These are phyloP conservation scores for Fusarium odoratissimum DNA, from an alignment of 2,329 filamentous ascomycete genomes.

Conservation along the genomic window DNA sequence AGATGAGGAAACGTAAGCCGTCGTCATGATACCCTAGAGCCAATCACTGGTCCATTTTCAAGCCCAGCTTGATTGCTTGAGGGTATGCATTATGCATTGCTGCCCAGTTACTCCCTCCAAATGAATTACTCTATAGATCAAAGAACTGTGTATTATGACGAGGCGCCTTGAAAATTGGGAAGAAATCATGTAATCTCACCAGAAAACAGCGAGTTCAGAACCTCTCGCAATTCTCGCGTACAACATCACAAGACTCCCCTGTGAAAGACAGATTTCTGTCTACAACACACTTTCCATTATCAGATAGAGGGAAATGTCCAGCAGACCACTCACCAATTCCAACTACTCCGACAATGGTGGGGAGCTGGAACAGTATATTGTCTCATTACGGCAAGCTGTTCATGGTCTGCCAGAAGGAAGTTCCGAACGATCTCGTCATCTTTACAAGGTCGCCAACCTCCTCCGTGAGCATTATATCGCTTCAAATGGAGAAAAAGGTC, in stretches of 20 bases:
- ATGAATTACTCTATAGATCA: too few species aligned
- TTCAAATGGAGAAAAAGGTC: neutral
- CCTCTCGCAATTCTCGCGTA: fast-evolving
- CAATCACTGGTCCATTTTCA: neutral
- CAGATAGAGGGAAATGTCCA: neutral
- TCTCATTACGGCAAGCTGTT: neutral
- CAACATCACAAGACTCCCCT: fast-evolving
- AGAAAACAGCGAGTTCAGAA: neutral
- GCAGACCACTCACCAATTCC: fast-evolving
- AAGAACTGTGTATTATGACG: neutral
- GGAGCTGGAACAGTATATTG: neutral
- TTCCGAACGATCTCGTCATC: neutral
- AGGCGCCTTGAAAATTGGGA: neutral
- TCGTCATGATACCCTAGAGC: neutral
- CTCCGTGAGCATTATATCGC: neutral
- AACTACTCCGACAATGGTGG: fast-evolving
- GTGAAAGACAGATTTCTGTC: too few species aligned
- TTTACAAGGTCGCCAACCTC: neutral
- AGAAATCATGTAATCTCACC: neutral
- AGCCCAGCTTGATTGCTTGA: neutral
- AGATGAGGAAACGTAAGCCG: neutral
- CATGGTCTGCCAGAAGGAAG: neutral
- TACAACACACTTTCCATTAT: neutral
- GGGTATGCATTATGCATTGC: neutral
- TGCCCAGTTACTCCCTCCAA: neutral